Evolutionary conservation across 306 rosid genomes (phyloP).

Genomic region (Datisca glomerata): DNA sequence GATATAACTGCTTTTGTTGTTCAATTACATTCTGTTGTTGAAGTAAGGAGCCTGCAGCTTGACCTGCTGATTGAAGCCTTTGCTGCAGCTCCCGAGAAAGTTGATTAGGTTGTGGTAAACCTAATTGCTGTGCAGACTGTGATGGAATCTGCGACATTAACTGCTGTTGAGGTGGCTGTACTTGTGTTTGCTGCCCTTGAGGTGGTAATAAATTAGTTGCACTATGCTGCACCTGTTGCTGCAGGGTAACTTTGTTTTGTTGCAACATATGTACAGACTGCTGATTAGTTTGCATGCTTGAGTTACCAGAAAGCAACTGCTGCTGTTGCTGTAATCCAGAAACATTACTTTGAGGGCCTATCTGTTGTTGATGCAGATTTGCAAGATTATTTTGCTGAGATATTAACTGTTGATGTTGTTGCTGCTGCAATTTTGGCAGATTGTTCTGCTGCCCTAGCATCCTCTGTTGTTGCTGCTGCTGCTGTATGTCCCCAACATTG

Average conservation of each 20-base stretch:
- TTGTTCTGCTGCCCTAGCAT: constrained; percentile 63
- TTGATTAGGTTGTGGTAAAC: constrained; percentile 57
- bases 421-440: constrained; percentile 53
- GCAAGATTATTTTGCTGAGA: constrained; percentile 63
- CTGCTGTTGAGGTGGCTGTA: constrained; percentile 64
- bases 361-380: constrained; percentile 70
- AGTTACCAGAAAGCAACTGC: constrained; percentile 59
- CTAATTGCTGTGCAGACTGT: constrained; percentile 57
- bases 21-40: constrained; percentile 64
- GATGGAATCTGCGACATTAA: constrained; percentile 59
- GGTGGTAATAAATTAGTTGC: constrained; percentile 39
- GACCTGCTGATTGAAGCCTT: constrained; percentile 59
- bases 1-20: constrained; percentile 69
- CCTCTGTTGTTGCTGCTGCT: constrained; percentile 42
- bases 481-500: constrained; percentile 71
- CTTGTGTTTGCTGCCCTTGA: constrained; percentile 60
- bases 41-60: constrained; percentile 48
- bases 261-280: constrained; percentile 62
- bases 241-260: constrained; percentile 51
- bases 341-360: constrained; percentile 51
- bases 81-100: constrained; percentile 71
- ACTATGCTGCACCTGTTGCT: constrained; percentile 57
- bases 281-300: constrained; percentile 63
- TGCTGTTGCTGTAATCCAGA: constrained; percentile 59
- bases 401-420: constrained; percentile 52